phyloP scores from a whole-genome alignment of 73 alveolate genomes.

The Tetrahymena thermophila region DNA sequence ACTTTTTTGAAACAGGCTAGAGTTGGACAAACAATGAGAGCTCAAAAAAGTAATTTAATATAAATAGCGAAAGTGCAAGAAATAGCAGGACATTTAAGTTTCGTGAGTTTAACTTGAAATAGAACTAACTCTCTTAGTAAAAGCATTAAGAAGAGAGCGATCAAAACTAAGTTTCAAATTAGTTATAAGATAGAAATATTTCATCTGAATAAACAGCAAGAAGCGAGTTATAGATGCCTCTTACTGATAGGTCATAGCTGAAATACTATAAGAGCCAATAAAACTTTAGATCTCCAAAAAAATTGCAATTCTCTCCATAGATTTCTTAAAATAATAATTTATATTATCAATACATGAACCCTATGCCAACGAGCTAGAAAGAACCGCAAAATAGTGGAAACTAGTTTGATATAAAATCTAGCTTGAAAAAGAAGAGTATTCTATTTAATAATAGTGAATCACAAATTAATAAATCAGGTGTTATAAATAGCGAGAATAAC shows the following conservation, averaged over 20 bases:
- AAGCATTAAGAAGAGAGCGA: neutral
- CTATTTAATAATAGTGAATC: neutral
- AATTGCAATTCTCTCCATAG: neutral
- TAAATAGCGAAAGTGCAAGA: neutral
- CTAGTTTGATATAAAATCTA: neutral
- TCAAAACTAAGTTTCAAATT: neutral
- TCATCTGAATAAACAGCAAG: neutral
- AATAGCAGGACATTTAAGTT: neutral
- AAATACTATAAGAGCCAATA: neutral
- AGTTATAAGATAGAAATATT: neutral
- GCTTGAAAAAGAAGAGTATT: neutral
- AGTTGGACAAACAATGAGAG: neutral
- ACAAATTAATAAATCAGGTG: neutral
- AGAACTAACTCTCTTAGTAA: neutral
- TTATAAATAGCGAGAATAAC: neutral
- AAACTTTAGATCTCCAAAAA: neutral
- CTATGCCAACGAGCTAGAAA: neutral
- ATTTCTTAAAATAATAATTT: neutral
- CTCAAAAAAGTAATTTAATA: neutral
- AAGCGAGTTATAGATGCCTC: neutral
- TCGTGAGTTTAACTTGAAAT: neutral
- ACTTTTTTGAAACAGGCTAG: neutral
- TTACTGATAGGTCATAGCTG: neutral
- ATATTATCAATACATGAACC: neutral
- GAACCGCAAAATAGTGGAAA: neutral